A percentile compares a stretch with the other conserved stretches of the same genome.
phyloP scores from a whole-genome alignment of 1,284 basidiomycete species.

The Schizophyllum amplum region DNA sequence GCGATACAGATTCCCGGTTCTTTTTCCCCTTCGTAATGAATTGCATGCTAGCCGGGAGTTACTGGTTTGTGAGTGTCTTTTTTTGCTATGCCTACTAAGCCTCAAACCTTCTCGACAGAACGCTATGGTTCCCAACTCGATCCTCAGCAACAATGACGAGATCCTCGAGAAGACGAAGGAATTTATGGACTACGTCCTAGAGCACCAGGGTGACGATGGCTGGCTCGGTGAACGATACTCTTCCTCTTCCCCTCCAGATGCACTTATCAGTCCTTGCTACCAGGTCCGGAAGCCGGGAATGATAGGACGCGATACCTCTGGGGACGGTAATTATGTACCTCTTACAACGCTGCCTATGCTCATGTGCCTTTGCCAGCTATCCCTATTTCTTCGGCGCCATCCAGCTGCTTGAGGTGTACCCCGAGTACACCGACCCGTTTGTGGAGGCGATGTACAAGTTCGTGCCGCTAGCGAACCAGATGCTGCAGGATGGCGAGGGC shows the following conservation, averaged over 20 bases:
- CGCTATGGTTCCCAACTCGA: conserved; percentile 43
- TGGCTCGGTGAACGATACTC: too few species aligned
- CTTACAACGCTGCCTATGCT: too few species aligned
- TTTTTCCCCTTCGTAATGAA: background rate
- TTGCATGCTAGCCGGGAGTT: background rate
- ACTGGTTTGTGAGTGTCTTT: conserved; percentile 2
- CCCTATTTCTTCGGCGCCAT: conserved; percentile 49
- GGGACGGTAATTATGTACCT: conserved; percentile 42
- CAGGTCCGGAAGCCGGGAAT: conserved; percentile 46
- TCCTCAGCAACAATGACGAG: conserved; percentile 35
- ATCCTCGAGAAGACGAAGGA: conserved; percentile 39
- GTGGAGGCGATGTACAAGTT: conserved; percentile 44
- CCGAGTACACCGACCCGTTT: conserved; percentile 33
- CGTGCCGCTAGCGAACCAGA: conserved; percentile 45
- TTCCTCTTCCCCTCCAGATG: too few species aligned
- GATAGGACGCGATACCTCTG: conserved; percentile 47
- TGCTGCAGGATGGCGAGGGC: conserved; percentile 43
- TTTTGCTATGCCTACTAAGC: background rate
- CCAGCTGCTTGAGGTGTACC: conserved; percentile 44
- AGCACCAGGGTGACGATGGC: conserved; percentile 41
- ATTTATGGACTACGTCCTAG: conserved; percentile 47
- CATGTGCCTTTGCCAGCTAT: conserved; percentile 30
- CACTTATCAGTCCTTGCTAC: too few species aligned
- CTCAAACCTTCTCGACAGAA: conserved; percentile 28
- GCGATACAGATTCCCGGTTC: background rate